Percentiles rank a stretch among this genome's conserved stretches.
These are phyloP conservation scores for Thelephora terrestris DNA, from an alignment of 1,284 basidiomycete genomes.

Conservation along the genomic window DNA sequence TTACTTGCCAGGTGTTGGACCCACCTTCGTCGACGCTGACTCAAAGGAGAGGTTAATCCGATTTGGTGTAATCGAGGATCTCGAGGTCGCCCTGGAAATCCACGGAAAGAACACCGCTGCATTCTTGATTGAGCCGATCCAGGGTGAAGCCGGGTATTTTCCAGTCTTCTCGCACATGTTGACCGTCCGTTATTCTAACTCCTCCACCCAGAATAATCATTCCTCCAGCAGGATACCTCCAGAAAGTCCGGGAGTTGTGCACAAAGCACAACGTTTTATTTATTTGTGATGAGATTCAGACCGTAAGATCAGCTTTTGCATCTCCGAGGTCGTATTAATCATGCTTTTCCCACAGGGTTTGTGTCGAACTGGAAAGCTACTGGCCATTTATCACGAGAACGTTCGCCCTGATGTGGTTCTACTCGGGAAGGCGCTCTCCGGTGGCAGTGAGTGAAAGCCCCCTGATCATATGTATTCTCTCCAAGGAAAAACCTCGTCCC, in stretches of 20 bases:
- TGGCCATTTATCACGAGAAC: conserved; percentile 82
- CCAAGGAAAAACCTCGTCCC: background rate
- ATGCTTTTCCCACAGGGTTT: conserved; percentile 44
- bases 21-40: conserved; percentile 45
- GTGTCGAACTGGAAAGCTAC: conserved; percentile 79
- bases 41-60: conserved; percentile 52
- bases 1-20: conserved; percentile 81
- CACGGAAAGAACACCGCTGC: conserved; percentile 84
- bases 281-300: conserved; percentile 98
- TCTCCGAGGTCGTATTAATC: background rate
- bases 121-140: conserved; percentile 95
- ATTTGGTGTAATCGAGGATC: conserved; percentile 75
- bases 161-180: background rate
- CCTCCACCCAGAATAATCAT: conserved; percentile 66
- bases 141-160: conserved; percentile 94
- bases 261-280: conserved; percentile 90
- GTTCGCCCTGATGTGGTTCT: conserved; percentile 90
- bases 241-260: conserved; percentile 74
- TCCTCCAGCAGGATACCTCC: conserved; percentile 84
- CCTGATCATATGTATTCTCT: background rate
- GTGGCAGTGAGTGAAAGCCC: conserved; percentile 54
- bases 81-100: conserved; percentile 74
- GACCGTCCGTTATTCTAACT: conserved; percentile 3
- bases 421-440: conserved; percentile 93
- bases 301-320: conserved; percentile 34